A percentile compares a stretch with the other conserved stretches of the same genome.
Evolutionary conservation across 192 early-diverging fungal species (phyloP).

Genomic region (Mycoemilia scoparia): DNA sequence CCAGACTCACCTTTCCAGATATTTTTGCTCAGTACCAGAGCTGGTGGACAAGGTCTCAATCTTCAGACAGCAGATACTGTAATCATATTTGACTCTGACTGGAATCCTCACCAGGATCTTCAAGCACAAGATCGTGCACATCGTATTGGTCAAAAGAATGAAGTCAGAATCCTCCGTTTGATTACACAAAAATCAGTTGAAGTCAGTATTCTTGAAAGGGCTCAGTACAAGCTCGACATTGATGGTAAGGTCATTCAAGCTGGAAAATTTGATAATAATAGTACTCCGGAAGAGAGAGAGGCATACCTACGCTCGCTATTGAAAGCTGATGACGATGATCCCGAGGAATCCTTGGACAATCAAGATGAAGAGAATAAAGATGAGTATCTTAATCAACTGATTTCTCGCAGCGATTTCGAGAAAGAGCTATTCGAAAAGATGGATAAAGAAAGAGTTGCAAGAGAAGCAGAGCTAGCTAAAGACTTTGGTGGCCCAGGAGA

Average conservation of each 20-base stretch:
- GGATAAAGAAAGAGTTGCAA: constrained; percentile 32
- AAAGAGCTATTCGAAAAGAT: constrained; percentile 29
- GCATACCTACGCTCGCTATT: constrained; percentile 69
- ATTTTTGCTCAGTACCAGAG: constrained; percentile 86
- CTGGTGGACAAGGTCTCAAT: constrained; percentile 92
- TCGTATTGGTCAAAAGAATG: constrained; percentile 97
- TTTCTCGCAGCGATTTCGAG: constrained; percentile 77
- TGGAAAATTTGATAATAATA: constrained; percentile 97
- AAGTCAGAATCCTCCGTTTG: constrained; percentile 85
- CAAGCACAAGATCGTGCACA: constrained; percentile 99
- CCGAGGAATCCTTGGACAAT: constrained; percentile 39
- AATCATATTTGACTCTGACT: constrained; percentile 95
- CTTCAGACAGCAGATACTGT: constrained; percentile 96
- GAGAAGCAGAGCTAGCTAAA: constrained; percentile 33
- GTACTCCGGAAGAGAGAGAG: constrained; percentile 83
- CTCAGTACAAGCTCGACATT: constrained; percentile 89
- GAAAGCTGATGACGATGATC: constrained; percentile 65
- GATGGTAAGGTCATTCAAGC: constrained; percentile 99
- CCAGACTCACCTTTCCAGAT: constrained; percentile 62
- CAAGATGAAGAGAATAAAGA: constrained; percentile 60
- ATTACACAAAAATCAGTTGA: constrained; percentile 85
- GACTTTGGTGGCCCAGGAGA: constrained; percentile 34
- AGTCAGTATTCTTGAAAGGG: constrained; percentile 79
- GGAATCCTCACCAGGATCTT: constrained; percentile 97
- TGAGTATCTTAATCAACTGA: constrained; percentile 82